These are phyloP conservation scores for Boehmeria nivea DNA, from an alignment of 306 rosid species.

Conservation along the genomic window DNA sequence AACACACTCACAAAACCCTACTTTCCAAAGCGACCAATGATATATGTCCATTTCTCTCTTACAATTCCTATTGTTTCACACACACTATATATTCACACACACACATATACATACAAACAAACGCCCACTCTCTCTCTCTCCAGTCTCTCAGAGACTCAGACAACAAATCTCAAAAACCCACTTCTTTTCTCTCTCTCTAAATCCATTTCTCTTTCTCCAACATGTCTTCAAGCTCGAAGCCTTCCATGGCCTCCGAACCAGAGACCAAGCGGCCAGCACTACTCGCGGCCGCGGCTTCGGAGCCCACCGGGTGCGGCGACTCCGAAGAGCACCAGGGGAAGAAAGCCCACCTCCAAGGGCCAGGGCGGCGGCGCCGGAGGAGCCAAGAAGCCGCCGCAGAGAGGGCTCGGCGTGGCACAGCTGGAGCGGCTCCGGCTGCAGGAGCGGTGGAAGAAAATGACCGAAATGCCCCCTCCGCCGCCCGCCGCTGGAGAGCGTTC, in stretches of 20 bases:
- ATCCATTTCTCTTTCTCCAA: not conserved
- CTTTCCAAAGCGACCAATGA: not conserved
- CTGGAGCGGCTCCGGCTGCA: conserved; percentile 53
- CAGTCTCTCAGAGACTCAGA: not conserved
- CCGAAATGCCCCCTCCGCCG: conserved; percentile 24
- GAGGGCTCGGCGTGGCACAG: conserved; percentile 69
- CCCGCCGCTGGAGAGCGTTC: conserved; percentile 24
- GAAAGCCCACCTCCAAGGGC: conserved; percentile 21
- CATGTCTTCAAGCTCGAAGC: not conserved
- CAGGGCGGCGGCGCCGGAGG: conserved; percentile 1
- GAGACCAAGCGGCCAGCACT: conserved; percentile 2
- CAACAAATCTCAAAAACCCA: not conserved
- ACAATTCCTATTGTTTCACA: no score
- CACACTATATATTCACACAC: no score
- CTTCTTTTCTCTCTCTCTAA: not conserved
- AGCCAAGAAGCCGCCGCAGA: conserved; percentile 45
- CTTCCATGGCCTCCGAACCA: conserved; percentile 32
- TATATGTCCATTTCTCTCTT: no score
- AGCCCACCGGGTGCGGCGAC: not conserved
- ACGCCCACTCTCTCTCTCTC: conserved; percentile 1
- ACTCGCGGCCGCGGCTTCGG: not conserved
- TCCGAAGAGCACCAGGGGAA: conserved; percentile 27
- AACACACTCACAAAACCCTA: no score
- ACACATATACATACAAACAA: no score
- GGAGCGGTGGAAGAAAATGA: conserved; percentile 35